Conservation (phyloP, 345 rosid genomes). For the Eucalyptus camaldulensis region DNA sequence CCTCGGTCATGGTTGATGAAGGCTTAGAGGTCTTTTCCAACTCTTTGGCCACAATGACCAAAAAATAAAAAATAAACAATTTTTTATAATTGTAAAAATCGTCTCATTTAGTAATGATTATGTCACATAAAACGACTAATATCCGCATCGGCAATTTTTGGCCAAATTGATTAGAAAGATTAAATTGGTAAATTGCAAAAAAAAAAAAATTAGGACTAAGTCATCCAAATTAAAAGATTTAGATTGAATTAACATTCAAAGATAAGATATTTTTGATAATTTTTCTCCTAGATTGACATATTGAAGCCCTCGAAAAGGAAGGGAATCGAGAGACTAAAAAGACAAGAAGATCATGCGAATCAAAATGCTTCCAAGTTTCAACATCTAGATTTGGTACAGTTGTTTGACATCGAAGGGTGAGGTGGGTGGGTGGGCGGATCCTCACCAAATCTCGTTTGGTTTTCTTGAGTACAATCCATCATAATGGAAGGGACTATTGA, state of each 20-base stretch:
- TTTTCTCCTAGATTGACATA: background rate
- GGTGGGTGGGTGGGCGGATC: background rate
- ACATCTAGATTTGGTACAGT: background rate
- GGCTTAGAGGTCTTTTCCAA: rapidly evolving
- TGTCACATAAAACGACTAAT: rapidly evolving
- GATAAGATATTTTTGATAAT: background rate
- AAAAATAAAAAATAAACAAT: background rate
- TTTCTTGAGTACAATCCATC: background rate
- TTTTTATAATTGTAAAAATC: background rate
- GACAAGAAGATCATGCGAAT: background rate
- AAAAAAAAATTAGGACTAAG: background rate
- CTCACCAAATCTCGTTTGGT: background rate
- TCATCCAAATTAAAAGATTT: background rate
- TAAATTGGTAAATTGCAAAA: background rate
- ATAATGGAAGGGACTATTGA: background rate
- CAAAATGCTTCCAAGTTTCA: background rate
- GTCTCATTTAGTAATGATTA: rapidly evolving
- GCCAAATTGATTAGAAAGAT: background rate
- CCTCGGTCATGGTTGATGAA: rapidly evolving
- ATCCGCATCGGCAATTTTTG: rapidly evolving
- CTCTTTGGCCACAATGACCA: background rate
- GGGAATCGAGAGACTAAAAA: background rate
- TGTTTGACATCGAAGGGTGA: background rate
- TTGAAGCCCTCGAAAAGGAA: background rate
- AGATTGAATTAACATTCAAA: rapidly evolving